Percentiles rank a stretch among this genome's conserved stretches.
Conservation (phyloP, 108 stramenopile genomes). For the Pseudonitzschia delicatissima region DNA sequence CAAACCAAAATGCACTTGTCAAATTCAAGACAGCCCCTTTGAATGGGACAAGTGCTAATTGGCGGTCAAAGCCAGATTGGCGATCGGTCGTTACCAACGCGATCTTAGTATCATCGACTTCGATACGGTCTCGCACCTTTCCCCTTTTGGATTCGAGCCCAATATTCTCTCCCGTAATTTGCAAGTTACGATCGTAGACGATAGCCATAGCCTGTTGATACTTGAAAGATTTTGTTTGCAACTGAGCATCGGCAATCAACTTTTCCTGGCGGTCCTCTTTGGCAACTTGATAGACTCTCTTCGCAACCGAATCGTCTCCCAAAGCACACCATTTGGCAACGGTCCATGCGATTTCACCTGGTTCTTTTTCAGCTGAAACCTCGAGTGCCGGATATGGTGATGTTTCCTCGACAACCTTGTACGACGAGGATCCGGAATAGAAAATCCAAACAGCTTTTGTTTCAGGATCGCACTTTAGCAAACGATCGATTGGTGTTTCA, state of each 20-base stretch:
- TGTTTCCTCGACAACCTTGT: constrained; percentile 29
- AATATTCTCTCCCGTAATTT: constrained; percentile 47
- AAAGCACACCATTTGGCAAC: constrained; percentile 51
- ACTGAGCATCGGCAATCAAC: constrained; percentile 42
- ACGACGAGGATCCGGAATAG: constrained; percentile 26
- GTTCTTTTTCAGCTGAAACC: constrained; percentile 18
- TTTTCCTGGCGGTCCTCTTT: constrained; percentile 31
- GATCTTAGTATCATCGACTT: constrained; percentile 42
- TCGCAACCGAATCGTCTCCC: constrained; percentile 14
- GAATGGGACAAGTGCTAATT: constrained; percentile 92
- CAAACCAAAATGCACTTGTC: constrained; percentile 95
- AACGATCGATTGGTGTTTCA: constrained; percentile 31
- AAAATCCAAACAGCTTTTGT: constrained; percentile 27
- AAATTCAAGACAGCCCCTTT: constrained; percentile 97
- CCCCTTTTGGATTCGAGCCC: constrained; percentile 37
- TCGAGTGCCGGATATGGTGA: constrained; percentile 31
- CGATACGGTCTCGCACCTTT: constrained; percentile 85
- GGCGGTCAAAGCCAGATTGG: constrained; percentile 97
- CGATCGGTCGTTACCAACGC: constrained; percentile 97
- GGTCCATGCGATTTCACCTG: constrained; percentile 26
- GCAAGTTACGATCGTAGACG: constrained; percentile 36
- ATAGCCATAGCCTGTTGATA: constrained; percentile 38
- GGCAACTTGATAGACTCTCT: constrained; percentile 24
- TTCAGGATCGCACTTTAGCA: constrained; percentile 11
- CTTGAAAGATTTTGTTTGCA: constrained; percentile 35